Evolutionary conservation across 306 rosid genomes (phyloP), one percentile per base, ranked within the genome.

Genomic region (Psophocarpus tetragonolobus): DNA sequence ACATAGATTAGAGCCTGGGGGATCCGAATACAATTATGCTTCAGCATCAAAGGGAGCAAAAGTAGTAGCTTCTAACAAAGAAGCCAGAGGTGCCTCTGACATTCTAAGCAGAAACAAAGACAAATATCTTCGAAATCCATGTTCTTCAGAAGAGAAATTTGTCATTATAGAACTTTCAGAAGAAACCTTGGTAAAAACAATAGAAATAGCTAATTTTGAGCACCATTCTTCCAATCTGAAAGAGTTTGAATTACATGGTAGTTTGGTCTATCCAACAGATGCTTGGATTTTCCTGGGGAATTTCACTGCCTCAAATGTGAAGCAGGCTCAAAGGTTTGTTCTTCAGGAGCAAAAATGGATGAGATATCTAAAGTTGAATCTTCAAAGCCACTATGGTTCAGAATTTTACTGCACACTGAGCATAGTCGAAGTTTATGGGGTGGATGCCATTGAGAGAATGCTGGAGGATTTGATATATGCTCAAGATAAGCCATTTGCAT

Each of bases 381-480:
- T 91, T 81, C 84, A 87, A 65, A 91, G 88, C 79, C 97, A 92
- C 63, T 81, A 95, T 7, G 97, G 99, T 73, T 87, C 94, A 33
- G 98, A 92, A 78, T 95, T 95, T 80, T 95, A 95, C 18, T 95
- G 98, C 85, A 95, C 99, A 15, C 69, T 95, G 27, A 95, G 98
- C 39, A 67, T 69, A 64, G 62, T 92, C 82, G 94, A 90, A 81
- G 90, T 91, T 73, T 92, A 85, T 64, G 99, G 99, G 75, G 95
- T 92, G 39, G 99, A 95, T 81, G 99, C 93, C 4, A 88, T 95
- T 53, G 99, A 95, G 85, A 84, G 87, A 78, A 91, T 95, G 99
- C 90, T 92, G 64, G 97, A 91, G 85, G 97, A 95, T 85, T 83
- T 95, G 85, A 87, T 95, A 45, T 73, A 90, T 71, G 72, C 80